phyloP scores from a whole-genome alignment of 2,329 filamentous ascomycete genomes.

The Penicillium brevicompactum region DNA sequence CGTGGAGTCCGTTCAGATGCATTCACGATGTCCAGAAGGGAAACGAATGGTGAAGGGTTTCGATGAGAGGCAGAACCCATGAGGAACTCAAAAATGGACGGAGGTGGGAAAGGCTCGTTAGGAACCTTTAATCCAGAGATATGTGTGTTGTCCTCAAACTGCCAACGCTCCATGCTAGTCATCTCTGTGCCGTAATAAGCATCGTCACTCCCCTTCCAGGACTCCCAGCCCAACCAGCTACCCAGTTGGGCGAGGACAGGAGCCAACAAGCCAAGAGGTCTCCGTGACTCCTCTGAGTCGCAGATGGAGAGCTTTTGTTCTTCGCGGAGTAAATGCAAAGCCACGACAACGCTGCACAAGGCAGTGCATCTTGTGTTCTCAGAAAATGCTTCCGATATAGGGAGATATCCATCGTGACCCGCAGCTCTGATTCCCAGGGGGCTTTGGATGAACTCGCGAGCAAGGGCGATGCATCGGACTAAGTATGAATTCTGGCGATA shows the following conservation, averaged over 20 bases:
- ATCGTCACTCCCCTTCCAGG: conserved; percentile 58
- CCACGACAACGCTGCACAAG: conserved; percentile 69
- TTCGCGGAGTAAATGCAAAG: conserved; percentile 83
- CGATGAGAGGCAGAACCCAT: conserved; percentile 43
- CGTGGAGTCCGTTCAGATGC: conserved; percentile 29
- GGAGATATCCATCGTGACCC: conserved; percentile 64
- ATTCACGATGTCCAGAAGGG: conserved; percentile 52
- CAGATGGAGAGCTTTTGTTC: conserved; percentile 79
- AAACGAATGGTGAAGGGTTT: conserved; percentile 48
- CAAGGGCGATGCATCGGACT: conserved; percentile 55
- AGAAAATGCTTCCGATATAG: conserved; percentile 59
- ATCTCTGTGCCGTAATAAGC: conserved; percentile 65
- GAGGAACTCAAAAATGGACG: conserved; percentile 62
- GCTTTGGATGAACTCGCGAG: conserved; percentile 67
- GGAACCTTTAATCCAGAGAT: conserved; percentile 50
- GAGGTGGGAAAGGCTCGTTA: conserved; percentile 56
- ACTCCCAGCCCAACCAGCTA: conserved; percentile 75
- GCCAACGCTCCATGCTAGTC: conserved; percentile 55
- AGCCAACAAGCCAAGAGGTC: conserved; percentile 58
- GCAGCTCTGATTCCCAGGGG: conserved; percentile 58
- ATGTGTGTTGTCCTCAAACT: conserved; percentile 57
- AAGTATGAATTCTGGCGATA: conserved; percentile 47
- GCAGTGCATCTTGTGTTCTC: conserved; percentile 63
- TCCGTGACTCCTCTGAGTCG: conserved; percentile 51
- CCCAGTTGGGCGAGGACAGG: conserved; percentile 79